Base-by-base conservation (phyloP, 768 basidiomycete species). In the Cantharellus cinnabarinus region DNA sequence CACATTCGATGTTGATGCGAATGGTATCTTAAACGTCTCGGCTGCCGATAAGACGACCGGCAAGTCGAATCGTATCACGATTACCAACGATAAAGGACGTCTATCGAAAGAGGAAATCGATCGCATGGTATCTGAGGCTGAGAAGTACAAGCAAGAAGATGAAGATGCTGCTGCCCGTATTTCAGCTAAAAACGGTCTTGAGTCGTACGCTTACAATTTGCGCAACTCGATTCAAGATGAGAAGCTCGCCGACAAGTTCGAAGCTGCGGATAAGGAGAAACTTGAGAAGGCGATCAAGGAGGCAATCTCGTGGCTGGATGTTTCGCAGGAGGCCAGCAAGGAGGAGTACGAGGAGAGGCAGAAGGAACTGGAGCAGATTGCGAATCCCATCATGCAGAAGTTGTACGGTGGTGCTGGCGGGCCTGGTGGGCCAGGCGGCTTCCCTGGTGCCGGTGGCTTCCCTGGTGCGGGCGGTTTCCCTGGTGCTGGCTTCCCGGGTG, bases 1-100 rank as follows among this genome's bases (percentile, higher is more conserved):
- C 67, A 95, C 90, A 48, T 98, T 98, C 72, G 93, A 98, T 67
- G 90, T 98, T 63, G 93, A 98, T 66, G 90, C 91, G 63, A 91
- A 93, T 72, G 89, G 89, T 75, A 90, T 94, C 68, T 71, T 94
- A 68, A 95, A 94, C 72, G 94, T 98, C 64, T 89, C 89, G 50
- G 91, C 93, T 2, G 75, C 83, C 42, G 91, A 97, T 75, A 95
- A 94, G 78, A 93, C 90, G 5, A 94, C 93, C 59, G 91, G 93
- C 65, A 95, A 95, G 74, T 89, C 87, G 59, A 88, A 82, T 71
- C 84, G 86, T 62, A 71, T 73, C 65, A 70, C 68, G 59, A 74
- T 74, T 68, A 71, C 68, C 66, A 72, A 74, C 68, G 71, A 74
- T 62, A 72, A 73, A 66, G 75, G 74, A 20, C 72, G 77, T 58